Evolutionary conservation across 2,329 filamentous ascomycete genomes (phyloP).

Genomic region (Penicillium sumatraense): DNA sequence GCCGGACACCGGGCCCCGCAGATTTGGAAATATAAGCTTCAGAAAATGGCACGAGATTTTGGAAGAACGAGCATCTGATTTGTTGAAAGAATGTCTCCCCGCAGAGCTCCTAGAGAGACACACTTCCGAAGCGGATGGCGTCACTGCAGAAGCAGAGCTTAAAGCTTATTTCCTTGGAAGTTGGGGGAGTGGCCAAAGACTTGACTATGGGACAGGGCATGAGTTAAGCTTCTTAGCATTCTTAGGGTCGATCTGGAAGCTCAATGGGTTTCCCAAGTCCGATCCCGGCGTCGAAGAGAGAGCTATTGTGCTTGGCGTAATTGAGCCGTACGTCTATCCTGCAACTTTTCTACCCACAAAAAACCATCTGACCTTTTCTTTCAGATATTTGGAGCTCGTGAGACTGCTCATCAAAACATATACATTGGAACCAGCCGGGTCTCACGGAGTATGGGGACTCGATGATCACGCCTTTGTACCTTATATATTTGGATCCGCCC

Average conservation of each 20-base stretch:
- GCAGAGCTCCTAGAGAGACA: constrained; percentile 47
- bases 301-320: constrained; percentile 76
- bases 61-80: constrained; percentile 59
- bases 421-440: constrained; percentile 91
- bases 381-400: constrained; percentile 77
- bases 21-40: constrained; percentile 93
- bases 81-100: constrained; percentile 64
- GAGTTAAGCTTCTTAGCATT: constrained; percentile 96
- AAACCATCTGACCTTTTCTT: not conserved
- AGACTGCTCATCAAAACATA: constrained; percentile 86
- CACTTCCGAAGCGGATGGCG: constrained; percentile 35
- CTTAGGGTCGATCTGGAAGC: constrained; percentile 85
- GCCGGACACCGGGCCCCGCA: constrained; percentile 80
- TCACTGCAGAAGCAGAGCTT: constrained; percentile 68
- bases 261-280: constrained; percentile 74
- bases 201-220: constrained; percentile 96
- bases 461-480: constrained; percentile 95
- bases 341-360: not conserved
- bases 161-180: constrained; percentile 78
- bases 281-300: constrained; percentile 66
- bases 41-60: constrained; percentile 78
- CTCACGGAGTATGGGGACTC: constrained; percentile 97
- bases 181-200: constrained; percentile 84
- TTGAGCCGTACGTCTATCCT: constrained; percentile 72
- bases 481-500: constrained; percentile 94